Percentiles rank a stretch among this genome's conserved stretches.
Evolutionary conservation across 352 stramenopile species (phyloP).

Genomic region (Phytophthora brassicae): DNA sequence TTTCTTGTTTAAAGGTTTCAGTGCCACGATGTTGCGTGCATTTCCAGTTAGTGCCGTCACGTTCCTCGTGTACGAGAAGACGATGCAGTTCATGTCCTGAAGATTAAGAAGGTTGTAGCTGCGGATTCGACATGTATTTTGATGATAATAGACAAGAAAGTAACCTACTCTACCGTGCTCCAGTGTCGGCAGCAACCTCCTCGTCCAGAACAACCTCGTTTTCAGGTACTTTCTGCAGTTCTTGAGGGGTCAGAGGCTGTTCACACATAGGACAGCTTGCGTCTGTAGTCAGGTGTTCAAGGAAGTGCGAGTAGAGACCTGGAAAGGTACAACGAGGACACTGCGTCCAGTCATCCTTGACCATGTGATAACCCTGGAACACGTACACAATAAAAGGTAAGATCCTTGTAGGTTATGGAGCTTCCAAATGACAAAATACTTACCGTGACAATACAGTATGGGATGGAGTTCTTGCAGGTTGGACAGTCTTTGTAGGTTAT

Average conservation of each 20-base stretch:
- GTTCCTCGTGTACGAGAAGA: slow-evolving; percentile 83
- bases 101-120: too few species aligned
- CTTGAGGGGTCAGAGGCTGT: slow-evolving; percentile 38
- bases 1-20: slow-evolving; percentile 83
- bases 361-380: slow-evolving; percentile 94
- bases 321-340: slow-evolving; percentile 91
- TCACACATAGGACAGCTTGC: slow-evolving; percentile 81
- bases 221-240: slow-evolving; percentile 41
- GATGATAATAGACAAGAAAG: slow-evolving; percentile 12
- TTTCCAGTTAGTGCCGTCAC: slow-evolving; percentile 83
- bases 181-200: slow-evolving; percentile 18
- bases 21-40: slow-evolving; percentile 67
- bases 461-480: slow-evolving; percentile 92
- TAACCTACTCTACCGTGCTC: background rate
- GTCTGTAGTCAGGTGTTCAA: slow-evolving; percentile 73
- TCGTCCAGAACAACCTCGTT: slow-evolving; percentile 50
- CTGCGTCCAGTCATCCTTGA: slow-evolving; percentile 90
- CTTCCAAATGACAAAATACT: background rate
- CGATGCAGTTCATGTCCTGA: slow-evolving; percentile 71
- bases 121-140: slow-evolving; percentile 19
- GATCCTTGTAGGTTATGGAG: too few species aligned
- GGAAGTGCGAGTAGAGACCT: slow-evolving; percentile 88
- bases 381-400: slow-evolving; percentile 1
- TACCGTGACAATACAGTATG: slow-evolving; percentile 78
- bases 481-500: too few species aligned